Evolutionary conservation across 805 yeast species (phyloP), one percentile per base, ranked within the genome.

Genomic region (Brettanomyces nanus): DNA sequence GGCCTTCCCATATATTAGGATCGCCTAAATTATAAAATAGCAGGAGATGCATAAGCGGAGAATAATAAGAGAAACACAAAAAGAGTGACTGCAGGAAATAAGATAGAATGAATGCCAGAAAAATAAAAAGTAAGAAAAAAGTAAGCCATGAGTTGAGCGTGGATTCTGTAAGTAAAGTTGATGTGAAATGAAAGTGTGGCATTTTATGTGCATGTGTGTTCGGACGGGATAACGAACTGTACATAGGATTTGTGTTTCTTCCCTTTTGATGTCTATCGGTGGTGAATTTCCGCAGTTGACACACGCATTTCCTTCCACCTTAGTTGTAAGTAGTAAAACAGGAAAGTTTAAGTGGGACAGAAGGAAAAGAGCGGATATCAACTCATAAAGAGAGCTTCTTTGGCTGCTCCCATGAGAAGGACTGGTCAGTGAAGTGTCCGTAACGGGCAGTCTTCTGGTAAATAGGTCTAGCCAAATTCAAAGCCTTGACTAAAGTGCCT

Each of bases 371-470:
- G n/a, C n/a, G n/a, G n/a, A n/a, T n/a, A n/a, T n/a, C n/a, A n/a
- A n/a, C n/a, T n/a, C n/a, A n/a, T n/a, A 70, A 72, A 53, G 65
- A 68, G 65, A 84, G 76, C 55, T 71, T 69, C 73, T 82, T 86
- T 69, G 97, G 95, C 71, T 85, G 79, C 77, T 92, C 99, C 99
- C 99, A 92, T 59, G 96, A 73, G 80, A 86, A 84, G 62, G 80
- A 82, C 77, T 90, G 99, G 83, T 92, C 85, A 63, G 99, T 92
- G 85, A 92, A 92, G 73, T 92, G 99, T 65, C 99, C 99, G 69
- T 92, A 90, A 41, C 95, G 83, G 58, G 99, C 99, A 56, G 99
- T 92, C 82, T 90, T 84, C 75, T 86, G 79, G 78, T 92, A 92
- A 69, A 92, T 92, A 68, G 99, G 99, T 73, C 96, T 86, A 50